Conservation (phyloP, 1,139 yeast species). For the Geotrichum klebahnii region DNA sequence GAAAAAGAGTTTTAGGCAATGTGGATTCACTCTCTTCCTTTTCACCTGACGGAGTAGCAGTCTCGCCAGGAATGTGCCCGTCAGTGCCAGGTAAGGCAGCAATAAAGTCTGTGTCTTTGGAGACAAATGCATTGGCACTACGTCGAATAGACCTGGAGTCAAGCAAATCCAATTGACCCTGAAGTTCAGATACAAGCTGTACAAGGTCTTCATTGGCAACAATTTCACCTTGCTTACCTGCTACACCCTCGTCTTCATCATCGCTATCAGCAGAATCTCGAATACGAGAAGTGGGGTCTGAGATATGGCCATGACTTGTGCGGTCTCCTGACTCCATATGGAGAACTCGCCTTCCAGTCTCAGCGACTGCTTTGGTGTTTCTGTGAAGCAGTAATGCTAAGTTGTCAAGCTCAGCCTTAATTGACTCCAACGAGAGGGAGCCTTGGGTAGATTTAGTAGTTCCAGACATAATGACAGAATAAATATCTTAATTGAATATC, state of each 20-base stretch:
- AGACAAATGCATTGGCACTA: constrained; percentile 36
- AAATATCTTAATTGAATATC: neutral
- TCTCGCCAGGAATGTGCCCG: constrained; percentile 57
- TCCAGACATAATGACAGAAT: constrained; percentile 1
- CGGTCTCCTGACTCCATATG: constrained; percentile 56
- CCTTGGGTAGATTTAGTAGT: neutral
- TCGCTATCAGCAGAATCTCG: constrained; percentile 11
- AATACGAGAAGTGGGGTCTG: constrained; percentile 23
- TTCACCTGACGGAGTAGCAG: constrained; percentile 15
- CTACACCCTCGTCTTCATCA: constrained; percentile 29
- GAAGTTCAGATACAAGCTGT: constrained; percentile 81
- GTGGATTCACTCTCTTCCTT: constrained; percentile 33
- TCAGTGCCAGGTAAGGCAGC: constrained; percentile 64
- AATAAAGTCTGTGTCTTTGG: constrained; percentile 42
- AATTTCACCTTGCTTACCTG: constrained; percentile 57
- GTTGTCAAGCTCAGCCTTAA: constrained; percentile 29
- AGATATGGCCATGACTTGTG: constrained; percentile 20
- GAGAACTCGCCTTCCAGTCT: constrained; percentile 75
- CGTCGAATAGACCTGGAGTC: constrained; percentile 41
- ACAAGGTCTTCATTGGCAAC: constrained; percentile 53
- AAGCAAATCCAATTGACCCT: constrained; percentile 66
- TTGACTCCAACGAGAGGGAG: constrained; percentile 16
- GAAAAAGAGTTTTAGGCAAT: constrained; percentile 44
- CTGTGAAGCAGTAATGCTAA: constrained; percentile 35
- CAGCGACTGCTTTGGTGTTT: constrained; percentile 42